Evolutionary conservation across 2,329 filamentous ascomycete genomes (phyloP).

Genomic region (Cladosporium cucumerinum): DNA sequence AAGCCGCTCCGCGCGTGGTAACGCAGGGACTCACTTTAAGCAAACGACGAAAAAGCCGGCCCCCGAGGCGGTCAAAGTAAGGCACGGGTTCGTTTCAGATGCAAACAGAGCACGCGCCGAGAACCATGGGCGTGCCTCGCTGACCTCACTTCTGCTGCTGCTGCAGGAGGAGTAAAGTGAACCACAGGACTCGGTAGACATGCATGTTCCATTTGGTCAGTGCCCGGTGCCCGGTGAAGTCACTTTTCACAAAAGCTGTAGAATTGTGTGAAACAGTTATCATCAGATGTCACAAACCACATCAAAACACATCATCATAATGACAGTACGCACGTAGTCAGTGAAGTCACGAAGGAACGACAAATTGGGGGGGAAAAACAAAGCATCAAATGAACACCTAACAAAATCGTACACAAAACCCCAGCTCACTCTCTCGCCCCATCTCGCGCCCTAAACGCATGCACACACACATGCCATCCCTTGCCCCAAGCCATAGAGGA

Average conservation of each 20-base stretch:
- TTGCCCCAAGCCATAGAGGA: conserved; percentile 1
- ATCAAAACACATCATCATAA: neutral
- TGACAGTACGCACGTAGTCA: neutral
- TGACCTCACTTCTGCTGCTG: neutral
- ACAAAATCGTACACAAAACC: conserved; percentile 11
- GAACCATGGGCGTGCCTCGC: neutral
- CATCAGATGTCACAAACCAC: neutral
- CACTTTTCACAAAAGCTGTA: neutral
- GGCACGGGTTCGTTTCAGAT: conserved; percentile 6
- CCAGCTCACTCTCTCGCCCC: neutral
- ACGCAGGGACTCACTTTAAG: neutral
- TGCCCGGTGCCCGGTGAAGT: neutral
- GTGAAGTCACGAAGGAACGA: neutral
- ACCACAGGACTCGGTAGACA: neutral
- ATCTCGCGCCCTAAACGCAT: neutral
- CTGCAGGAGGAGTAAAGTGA: neutral
- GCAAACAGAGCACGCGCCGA: conserved; percentile 1
- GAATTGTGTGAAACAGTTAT: neutral
- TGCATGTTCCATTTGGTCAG: neutral
- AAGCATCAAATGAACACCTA: conserved; percentile 14
- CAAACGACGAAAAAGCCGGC: neutral
- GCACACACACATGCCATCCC: conserved; percentile 2
- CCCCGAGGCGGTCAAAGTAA: conserved; percentile 1
- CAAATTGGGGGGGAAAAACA: neutral
- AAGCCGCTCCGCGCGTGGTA: neutral